phyloP scores from a whole-genome alignment of 164 flowering plant species.

The Malania oleifera region DNA sequence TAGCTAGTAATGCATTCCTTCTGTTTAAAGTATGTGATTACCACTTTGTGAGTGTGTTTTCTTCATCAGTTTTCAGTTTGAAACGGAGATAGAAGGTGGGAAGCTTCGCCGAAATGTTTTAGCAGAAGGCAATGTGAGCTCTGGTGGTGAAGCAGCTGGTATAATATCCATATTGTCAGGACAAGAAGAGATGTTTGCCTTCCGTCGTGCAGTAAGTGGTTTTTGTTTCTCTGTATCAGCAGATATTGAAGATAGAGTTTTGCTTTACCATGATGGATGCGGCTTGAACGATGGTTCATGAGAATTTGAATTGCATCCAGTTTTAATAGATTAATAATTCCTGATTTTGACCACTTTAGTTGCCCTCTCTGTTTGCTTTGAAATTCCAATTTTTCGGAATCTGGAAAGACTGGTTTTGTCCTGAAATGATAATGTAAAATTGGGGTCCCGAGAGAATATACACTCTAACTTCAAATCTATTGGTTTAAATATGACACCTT shows the following conservation, averaged over 20 bases:
- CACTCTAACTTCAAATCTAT: too few species aligned
- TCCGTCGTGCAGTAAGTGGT: slow-evolving; percentile 80
- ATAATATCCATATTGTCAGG: slow-evolving; percentile 76
- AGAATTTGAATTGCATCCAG: background rate
- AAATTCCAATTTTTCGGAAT: too few species aligned
- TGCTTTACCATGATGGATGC: background rate
- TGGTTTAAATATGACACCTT: too few species aligned
- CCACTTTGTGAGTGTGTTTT: too few species aligned
- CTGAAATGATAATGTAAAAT: too few species aligned
- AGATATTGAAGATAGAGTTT: background rate
- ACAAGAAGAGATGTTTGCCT: slow-evolving; percentile 97
- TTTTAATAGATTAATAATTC: too few species aligned
- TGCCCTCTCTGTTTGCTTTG: too few species aligned
- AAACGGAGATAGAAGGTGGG: slow-evolving; percentile 81
- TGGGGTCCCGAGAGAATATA: too few species aligned
- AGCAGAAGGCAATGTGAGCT: slow-evolving; percentile 62
- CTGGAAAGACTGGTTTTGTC: too few species aligned
- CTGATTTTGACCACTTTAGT: too few species aligned
- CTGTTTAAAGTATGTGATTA: too few species aligned
- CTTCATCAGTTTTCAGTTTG: slow-evolving; percentile 80
- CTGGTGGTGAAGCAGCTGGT: slow-evolving; percentile 59
- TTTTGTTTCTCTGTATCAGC: background rate
- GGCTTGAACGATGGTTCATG: background rate
- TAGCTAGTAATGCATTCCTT: too few species aligned
- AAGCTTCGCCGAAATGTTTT: slow-evolving; percentile 84